Evolutionary conservation across 805 yeast genomes (phyloP).

Genomic region (Lipomyces yamadae): DNA sequence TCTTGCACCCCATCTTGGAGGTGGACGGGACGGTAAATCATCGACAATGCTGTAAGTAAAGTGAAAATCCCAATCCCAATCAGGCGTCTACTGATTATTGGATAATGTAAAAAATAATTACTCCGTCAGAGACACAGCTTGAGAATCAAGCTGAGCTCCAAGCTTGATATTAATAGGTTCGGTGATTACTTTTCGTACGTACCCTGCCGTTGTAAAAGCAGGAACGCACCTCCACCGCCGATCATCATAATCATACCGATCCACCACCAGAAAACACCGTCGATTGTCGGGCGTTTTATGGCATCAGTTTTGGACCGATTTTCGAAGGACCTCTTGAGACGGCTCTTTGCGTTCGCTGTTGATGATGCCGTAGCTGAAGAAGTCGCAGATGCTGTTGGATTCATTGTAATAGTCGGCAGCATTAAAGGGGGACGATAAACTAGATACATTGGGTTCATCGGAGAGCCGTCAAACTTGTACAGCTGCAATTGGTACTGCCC

Average conservation of each 20-base stretch:
- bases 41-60: not conserved
- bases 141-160: no score
- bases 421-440: slow-evolving; percentile 94
- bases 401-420: slow-evolving; percentile 91
- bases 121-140: not conserved
- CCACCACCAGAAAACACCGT: slow-evolving; percentile 47
- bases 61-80: not conserved
- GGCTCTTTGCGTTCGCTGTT: slow-evolving; percentile 2
- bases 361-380: slow-evolving; percentile 38
- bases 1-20: not conserved
- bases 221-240: slow-evolving; percentile 47
- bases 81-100: no score
- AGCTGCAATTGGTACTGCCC: slow-evolving; percentile 80
- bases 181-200: not conserved
- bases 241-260: slow-evolving; percentile 47
- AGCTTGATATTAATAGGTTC: not conserved
- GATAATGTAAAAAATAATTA: no score
- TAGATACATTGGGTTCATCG: slow-evolving; percentile 83
- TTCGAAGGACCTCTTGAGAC: slow-evolving; percentile 24
- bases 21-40: not conserved
- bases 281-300: slow-evolving; percentile 41
- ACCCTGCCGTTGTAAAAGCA: slow-evolving; percentile 23
- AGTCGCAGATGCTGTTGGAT: slow-evolving; percentile 66
- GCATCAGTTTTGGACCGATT: slow-evolving; percentile 45
- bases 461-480: slow-evolving; percentile 72